Evolutionary conservation across 2,329 filamentous ascomycete species (phyloP), one percentile per base, ranked within the genome.

Genomic region (Aspergillus uvarum): DNA sequence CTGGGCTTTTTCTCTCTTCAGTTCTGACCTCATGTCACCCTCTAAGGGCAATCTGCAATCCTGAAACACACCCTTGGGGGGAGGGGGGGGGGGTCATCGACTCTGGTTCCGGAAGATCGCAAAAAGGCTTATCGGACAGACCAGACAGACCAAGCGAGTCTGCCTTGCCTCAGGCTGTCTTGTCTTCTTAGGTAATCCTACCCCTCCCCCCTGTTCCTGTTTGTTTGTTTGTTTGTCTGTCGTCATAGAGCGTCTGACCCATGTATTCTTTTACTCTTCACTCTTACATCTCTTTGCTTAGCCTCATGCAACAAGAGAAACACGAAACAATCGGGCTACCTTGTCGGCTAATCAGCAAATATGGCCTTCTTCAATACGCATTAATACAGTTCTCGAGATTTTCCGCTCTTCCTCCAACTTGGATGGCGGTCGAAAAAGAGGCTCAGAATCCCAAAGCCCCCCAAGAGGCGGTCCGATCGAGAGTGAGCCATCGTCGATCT

Each of bases 11-110:
- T 26, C 44, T n/a, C 47, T 49, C 19, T 22, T 24, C 21, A 49
- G 26, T 49, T 35, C 52, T 55, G 19, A 55, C 42, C 42, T 48
- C 53, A 55, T 55, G n/a, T 48, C 53, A 55, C 26, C 52, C 35
- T 12, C 22, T n/a, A 10, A n/a, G 7, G 42, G 21, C 2, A 7
- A 32, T 29, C 52, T 48, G n/a, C 38, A 31, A 54, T 5, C 16
- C 19, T 55, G 53, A 55, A 47, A 55, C 53, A 54, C 38, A 35
- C 14, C 38, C 38, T 8, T 44, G 16, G 11, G 11, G 7, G 11
- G 11, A 32, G 31, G 31, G 31, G 35, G 31, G 35, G 35, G 35
- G 14, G 12, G 16, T 35, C 32, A 44, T 44, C 38, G 38, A 44
- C 38, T 44, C 6, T 44, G 38, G 38, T 44, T 19, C 38, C 14